Base-by-base conservation (phyloP, 1,284 basidiomycete genomes). In the Cryptococcus hybrid region DNA sequence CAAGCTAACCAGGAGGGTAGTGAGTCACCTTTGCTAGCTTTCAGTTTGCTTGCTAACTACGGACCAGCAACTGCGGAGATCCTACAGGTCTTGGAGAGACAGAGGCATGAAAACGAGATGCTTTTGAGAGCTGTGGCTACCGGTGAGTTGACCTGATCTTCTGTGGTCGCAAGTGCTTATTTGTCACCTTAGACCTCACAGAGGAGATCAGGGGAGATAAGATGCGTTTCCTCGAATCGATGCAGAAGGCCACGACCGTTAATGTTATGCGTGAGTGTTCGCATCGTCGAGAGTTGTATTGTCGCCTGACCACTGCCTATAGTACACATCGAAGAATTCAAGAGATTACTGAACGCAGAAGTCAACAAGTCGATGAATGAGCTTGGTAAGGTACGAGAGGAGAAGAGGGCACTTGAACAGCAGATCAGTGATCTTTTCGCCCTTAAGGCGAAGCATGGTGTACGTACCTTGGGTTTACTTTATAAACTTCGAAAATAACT, bases 221-320 rank as follows among this genome's bases (percentile, higher is more conserved):
- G 46, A 76, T 92, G 54, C 81, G 88, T 4, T 92, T 93, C 68
- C 87, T 92, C 8, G 90, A 93, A 65, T 88, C 90, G 13, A 93
- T 92, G 90, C 88, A 88, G 69, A 86, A 90, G 64, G 90, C 90
- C 1, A 92, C 90, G 0, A 84, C 85, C 1, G 88, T 92, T 69
- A 91, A 92, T 63, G 85, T 92, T 6, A 85, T 88, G 70, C 80
- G 89, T 89, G 73, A 76, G 83, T 71, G n/a, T 24, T 13, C 11
- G 15, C 30, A n/a, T n/a, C 36, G 30, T 13, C 13, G 18, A 47
- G n/a, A 11, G n/a, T 34, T 3, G 7, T 3, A 9, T 24, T 47
- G 46, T 12, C 12, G 46, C 48, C 46, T 53, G 8, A 9, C 36
- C 7, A 38, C 34, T 24, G 15, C 36, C 45, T 43, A 3, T 62